These are phyloP conservation scores for Striga asiatica DNA, from an alignment of 257 asterid species.

Conservation along the genomic window DNA sequence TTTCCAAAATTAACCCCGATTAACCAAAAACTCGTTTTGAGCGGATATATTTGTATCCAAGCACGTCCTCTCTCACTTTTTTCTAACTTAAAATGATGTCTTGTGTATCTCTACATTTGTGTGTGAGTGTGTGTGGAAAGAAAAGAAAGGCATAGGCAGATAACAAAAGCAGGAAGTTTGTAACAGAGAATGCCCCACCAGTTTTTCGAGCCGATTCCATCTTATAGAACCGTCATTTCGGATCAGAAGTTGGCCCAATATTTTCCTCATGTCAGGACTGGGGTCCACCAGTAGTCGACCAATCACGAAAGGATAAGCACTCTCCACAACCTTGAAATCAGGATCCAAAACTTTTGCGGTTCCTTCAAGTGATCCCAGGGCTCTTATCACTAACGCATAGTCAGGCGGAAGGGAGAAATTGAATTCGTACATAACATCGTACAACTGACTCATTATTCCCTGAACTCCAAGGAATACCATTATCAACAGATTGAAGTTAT, in stretches of 20 bases:
- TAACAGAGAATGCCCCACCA: slow-evolving; percentile 28
- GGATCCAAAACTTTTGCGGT: slow-evolving; percentile 95
- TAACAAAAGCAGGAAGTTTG: not conserved
- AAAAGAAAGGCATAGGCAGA: no score
- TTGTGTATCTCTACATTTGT: no score
- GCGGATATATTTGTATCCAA: no score
- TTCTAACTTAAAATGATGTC: no score
- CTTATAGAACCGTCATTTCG: slow-evolving; percentile 86
- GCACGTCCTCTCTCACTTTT: no score
- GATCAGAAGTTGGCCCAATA: slow-evolving; percentile 83
- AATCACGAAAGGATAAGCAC: slow-evolving; percentile 95
- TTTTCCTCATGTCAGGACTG: slow-evolving; percentile 93
- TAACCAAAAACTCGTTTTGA: no score
- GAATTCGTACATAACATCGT: slow-evolving; percentile 83
- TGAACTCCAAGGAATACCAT: slow-evolving; percentile 23
- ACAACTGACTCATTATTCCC: slow-evolving; percentile 86
- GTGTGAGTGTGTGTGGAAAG: no score
- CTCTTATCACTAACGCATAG: slow-evolving; percentile 89
- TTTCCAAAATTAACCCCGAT: no score
- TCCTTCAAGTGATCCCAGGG: slow-evolving; percentile 97
- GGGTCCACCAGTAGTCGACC: slow-evolving; percentile 88
- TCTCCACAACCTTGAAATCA: slow-evolving; percentile 88
- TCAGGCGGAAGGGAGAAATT: slow-evolving; percentile 97
- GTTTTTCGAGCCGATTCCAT: slow-evolving; percentile 88
- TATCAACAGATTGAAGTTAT: not conserved